Conservation (phyloP, 2,329 filamentous ascomycete genomes). For the Lasiodiplodia sp. region DNA sequence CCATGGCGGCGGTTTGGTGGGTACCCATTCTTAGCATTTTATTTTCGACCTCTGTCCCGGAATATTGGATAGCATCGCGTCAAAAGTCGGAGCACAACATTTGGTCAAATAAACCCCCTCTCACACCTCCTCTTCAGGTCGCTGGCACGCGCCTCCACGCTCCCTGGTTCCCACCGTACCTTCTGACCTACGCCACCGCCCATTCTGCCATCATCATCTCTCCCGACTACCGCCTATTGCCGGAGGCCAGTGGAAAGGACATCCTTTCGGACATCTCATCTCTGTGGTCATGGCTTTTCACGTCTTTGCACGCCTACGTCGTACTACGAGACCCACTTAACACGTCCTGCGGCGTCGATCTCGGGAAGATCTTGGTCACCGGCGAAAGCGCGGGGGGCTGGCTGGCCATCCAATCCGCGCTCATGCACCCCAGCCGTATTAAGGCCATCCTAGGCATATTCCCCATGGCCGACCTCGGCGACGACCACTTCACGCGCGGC, state of each 20-base stretch:
- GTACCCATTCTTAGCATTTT: conserved; percentile 20
- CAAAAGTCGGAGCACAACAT: not conserved
- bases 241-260: conserved; percentile 56
- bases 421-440: not conserved
- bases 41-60: conserved; percentile 2
- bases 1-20: conserved; percentile 55
- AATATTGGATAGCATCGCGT: conserved; percentile 7
- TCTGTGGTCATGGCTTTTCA: conserved; percentile 58
- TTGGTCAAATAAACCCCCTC: conserved; percentile 2
- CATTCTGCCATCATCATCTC: conserved; percentile 55
- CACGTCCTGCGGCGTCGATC: conserved; percentile 38
- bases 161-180: conserved; percentile 42
- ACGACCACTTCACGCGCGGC: conserved; percentile 38
- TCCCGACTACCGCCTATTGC: conserved; percentile 61
- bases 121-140: conserved; percentile 32
- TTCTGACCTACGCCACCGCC: conserved; percentile 49
- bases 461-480: conserved; percentile 19
- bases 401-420: conserved; percentile 43
- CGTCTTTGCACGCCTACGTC: conserved; percentile 31
- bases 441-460: conserved; percentile 7
- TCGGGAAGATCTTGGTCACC: conserved; percentile 39
- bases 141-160: conserved; percentile 40
- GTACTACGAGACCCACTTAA: conserved; percentile 28
- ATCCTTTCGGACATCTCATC: conserved; percentile 57
- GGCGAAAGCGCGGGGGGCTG: conserved; percentile 52